Evolutionary conservation across 2,329 filamentous ascomycete genomes (phyloP), one percentile per base, ranked within the genome.

Genomic region (Geoglossum cookeanum): DNA sequence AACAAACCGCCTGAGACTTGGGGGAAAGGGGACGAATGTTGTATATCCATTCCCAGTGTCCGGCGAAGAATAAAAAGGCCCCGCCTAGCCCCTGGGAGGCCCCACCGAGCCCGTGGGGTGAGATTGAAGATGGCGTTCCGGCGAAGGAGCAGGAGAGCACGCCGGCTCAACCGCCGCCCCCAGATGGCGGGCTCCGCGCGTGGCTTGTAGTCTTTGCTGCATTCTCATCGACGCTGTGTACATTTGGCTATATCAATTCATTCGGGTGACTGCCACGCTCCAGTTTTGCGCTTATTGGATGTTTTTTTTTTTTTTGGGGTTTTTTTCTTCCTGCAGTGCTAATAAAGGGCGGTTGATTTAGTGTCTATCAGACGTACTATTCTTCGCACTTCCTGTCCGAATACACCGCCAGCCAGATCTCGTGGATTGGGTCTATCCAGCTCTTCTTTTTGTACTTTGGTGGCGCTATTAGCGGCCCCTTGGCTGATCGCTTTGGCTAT

Each of bases 371-470:
- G 64, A 64, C 66, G 13, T 72, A 73, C 62, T 74, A 75, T 59
- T 64, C 66, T 2, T 63, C 63, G 4, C 56, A 63, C 0, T 63
- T 74, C 6, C 55, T 64, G 15, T 52, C 45, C 6, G 39, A 63
- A 0, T 62, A 63, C 2, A 60, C 67, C 1, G 65, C 69, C 1
- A 70, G 68, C 1, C 63, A 66, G 32, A 69, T 74, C 32, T 71
- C 71, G 22, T 75, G 71, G 73, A 66, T 75, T n/a, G 71, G 72
- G n/a, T 65, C 65, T n/a, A 62, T 72, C 13, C 70, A 74, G 59
- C 62, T 71, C 39, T 74, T 71, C 59, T 62, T 72, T 13, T 63
- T 73, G 13, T 72, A 72, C 60, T 69, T 72, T 9, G 53, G 7
- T 22, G 35, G 29, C 9, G 30, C 35, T 6, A 13, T 55, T 52